Evolutionary conservation across 306 rosid genomes (phyloP), one percentile per base, ranked within the genome.

Genomic region (Aeschynomene evenia): DNA sequence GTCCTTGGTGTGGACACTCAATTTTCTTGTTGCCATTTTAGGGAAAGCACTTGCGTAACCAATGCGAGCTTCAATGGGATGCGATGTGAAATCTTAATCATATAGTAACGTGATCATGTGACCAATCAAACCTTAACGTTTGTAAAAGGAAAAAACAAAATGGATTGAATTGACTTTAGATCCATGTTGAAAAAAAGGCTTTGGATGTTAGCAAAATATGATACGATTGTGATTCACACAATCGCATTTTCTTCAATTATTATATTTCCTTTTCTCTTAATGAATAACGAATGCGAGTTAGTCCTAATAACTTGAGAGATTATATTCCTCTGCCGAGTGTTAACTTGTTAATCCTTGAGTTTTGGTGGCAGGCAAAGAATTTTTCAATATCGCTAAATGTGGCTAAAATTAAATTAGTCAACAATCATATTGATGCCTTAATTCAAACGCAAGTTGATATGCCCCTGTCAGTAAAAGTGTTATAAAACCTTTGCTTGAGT

Each of bases 11-110:
- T 50, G 33, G 37, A 21, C 66, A 19, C 6, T 57, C 15, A 11
- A 50, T 49, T 70, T 65, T 58, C 68, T 15, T 43, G 3, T 74
- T 70, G 9, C 72, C 59, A 34, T 52, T 36, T 10, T 28, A 10
- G 76, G 65, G 2, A 74, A 65, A 26, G 26, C 29, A 50, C 45
- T 78, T 74, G 68, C 72, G 63, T 82, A 19, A 39, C 39, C 43
- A n/a, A 19, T 39, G 28, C 28, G 6, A 39, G 16, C 51, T 63
- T 23, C 24, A 57, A 4, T 1, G 19, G 45, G 68, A 73, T 68
- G 62, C 45, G 39, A 65, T 70, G 68, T 57, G 74, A 42, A 50
- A 77, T 73, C 74, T 42, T 68, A 73, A 18, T 63, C 80, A 69
- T 40, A 23, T 40, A 23, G 10, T 57, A 73, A 63, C 82, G 71